Base-by-base conservation (phyloP, 2,329 filamentous ascomycete genomes). In the Aureobasidium pullulans region DNA sequence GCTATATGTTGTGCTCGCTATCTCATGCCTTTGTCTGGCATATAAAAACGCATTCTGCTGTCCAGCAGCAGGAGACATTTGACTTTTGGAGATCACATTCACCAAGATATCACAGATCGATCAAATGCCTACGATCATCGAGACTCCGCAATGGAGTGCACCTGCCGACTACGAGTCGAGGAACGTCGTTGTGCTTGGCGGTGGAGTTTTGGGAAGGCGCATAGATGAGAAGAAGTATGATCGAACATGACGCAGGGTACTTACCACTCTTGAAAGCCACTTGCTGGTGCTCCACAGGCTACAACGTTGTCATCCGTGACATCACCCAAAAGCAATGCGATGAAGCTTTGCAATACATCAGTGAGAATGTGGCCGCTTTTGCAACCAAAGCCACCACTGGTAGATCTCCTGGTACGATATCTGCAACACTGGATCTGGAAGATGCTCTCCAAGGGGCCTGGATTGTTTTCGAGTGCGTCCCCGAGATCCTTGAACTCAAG, bases 391-490 rank as follows among this genome's bases (percentile, higher is more conserved):
- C 39, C 28, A 39, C 36, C 44, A 29, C 31, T n/a, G 29, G 16
- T 3, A 34, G 31, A 29, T 48, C 23, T 10, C 61, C 56, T 56
- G 76, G 75, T 0, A 66, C 59, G 0, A 65, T 69, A 0, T 57
- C 66, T 8, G 70, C 70, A 2, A 69, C 73, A 11, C 68, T 72
- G 3, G 69, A 74, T 37, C 64, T 81, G 1, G 59, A 69, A 6
- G 52, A 64, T 0, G 76, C 79, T 0, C 74, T 82, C 4, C 50
- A 66, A 1, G 67, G 76, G 29, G 75, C 79, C 2, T 84, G 77
- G 81, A 70, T 82, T 6, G 75, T 81, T n/a, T 74, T 81, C 61
- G 81, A 81, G 66, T 78, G 75, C 11, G 75, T 83, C 0, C 80
- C 79, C 0, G 81, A 82, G 65, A 76, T 72, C 54, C 70, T 81